phyloP scores from a whole-genome alignment of 352 stramenopile genomes.

The Phytophthora ramorum region DNA sequence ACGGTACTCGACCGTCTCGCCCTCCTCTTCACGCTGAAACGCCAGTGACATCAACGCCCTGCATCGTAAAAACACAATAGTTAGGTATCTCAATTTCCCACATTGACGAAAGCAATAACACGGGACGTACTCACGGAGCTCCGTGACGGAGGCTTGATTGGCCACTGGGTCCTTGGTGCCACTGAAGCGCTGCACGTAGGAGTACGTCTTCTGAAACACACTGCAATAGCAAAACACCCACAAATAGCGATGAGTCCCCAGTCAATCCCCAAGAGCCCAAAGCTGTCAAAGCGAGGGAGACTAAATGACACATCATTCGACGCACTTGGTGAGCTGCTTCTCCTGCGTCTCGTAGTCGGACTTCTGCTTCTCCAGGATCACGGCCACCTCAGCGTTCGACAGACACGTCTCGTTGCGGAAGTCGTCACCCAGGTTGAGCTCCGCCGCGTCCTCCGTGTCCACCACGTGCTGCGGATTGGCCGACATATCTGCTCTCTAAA shows the following conservation, averaged over 20 bases:
- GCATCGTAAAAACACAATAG: slow-evolving; percentile 2
- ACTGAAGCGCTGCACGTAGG: slow-evolving; percentile 92
- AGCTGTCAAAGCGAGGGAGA: background rate
- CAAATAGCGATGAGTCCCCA: background rate
- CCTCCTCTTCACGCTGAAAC: slow-evolving; percentile 83
- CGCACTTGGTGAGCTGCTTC: slow-evolving; percentile 88
- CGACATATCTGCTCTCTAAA: slow-evolving; percentile 51
- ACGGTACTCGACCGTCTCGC: slow-evolving; percentile 74
- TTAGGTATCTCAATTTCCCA: background rate
- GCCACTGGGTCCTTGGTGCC: slow-evolving; percentile 92
- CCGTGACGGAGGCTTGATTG: slow-evolving; percentile 90
- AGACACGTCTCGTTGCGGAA: slow-evolving; percentile 91
- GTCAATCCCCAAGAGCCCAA: background rate
- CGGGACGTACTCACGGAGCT: slow-evolving; percentile 82
- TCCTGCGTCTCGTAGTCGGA: slow-evolving; percentile 92
- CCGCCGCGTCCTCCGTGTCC: slow-evolving; percentile 90
- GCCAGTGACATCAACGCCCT: slow-evolving; percentile 87
- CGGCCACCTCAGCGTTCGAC: slow-evolving; percentile 90
- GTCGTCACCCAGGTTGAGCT: slow-evolving; percentile 90
- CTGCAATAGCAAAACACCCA: slow-evolving; percentile 29
- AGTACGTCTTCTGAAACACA: slow-evolving; percentile 93
- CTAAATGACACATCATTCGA: slow-evolving; percentile 6
- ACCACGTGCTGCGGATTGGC: slow-evolving; percentile 88
- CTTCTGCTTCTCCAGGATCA: slow-evolving; percentile 93
- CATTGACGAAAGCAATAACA: background rate